Percentiles rank a stretch among this genome's conserved stretches.
Conservation (phyloP, 495 filamentous ascomycete genomes). For the Talaromyces stipitatus region DNA sequence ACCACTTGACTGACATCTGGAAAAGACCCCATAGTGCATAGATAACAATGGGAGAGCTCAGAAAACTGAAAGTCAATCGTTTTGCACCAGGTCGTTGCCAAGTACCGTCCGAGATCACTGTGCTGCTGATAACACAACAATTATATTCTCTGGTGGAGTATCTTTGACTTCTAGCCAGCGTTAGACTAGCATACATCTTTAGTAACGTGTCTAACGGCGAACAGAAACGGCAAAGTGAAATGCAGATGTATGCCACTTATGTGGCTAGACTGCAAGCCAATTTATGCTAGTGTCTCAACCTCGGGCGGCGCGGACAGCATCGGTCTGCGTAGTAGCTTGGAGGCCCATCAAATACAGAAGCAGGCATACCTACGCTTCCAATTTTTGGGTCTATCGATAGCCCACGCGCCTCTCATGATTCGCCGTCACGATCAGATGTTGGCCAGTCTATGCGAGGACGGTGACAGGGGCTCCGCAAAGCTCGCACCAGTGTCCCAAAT, state of each 20-base stretch:
- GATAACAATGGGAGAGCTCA: no score
- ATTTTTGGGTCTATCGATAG: background rate
- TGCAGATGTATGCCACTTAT: background rate
- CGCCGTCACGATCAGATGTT: background rate
- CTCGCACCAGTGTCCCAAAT: background rate
- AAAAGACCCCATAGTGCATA: no score
- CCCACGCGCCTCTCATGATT: background rate
- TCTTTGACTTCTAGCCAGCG: background rate
- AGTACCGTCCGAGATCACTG: background rate
- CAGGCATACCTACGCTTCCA: background rate
- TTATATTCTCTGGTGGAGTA: background rate
- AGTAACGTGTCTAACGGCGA: background rate
- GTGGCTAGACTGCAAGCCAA: background rate
- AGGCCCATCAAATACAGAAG: background rate
- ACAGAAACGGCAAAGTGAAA: background rate
- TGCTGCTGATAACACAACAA: background rate
- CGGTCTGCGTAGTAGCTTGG: background rate
- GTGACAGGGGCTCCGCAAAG: background rate
- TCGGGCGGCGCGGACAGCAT: background rate
- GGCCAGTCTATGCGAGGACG: background rate
- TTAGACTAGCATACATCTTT: background rate
- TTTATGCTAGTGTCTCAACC: background rate
- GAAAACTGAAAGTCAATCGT: no score
- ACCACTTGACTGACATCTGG: no score
- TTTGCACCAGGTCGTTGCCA: background rate